Base-by-base conservation (phyloP, 169 alveolate genomes). In the Cryptosporidium baileyi region DNA sequence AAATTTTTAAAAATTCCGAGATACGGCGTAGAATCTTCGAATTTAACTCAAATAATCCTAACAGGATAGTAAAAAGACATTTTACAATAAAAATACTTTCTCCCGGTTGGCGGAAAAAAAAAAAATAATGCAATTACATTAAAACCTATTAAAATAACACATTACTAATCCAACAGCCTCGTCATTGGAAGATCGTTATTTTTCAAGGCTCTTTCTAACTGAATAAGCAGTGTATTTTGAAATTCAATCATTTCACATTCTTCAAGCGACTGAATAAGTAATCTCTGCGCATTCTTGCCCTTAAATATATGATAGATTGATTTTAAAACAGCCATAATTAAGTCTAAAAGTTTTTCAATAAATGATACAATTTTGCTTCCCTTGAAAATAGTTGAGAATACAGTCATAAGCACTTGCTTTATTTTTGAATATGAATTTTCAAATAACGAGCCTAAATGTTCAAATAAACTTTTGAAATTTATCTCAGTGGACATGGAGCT, bases 381-480 rank as follows among this genome's bases (percentile, higher is more conserved):
- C 36, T 74, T 51, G 15, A 74, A 74, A 3, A 74, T 54, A 0
- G 43, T 54, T 43, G 54, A 22, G 43, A 74, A 74, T 19, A 74
- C 40, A 52, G 45, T 26, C 60, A n/a, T 74, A 32, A 74, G 19
- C 30, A 74, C 22, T n/a, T 59, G 52, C n/a, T 40, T 51, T 36
- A 74, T 51, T 19, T 74, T 74, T 15, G 49, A 67, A 24, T 54
- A 74, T 17, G 85, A 54, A 54, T 38, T 57, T 3, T 74, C 85
- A 22, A 74, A 74, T 54, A 74, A 74, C 11, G 65, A 38, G 1
- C 85, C 85, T 2, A 74, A 54, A 22, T 54, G 49, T 19, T 65
- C 81, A 38, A 65, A 45, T 62, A 61, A 65, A 30, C 63, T 44
- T 49, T 65, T 65, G 22, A 65, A 65, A 65, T 65, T 65, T 45